Evolutionary conservation across 768 basidiomycete genomes (phyloP).

Genomic region (Auriscalpium vulgare): DNA sequence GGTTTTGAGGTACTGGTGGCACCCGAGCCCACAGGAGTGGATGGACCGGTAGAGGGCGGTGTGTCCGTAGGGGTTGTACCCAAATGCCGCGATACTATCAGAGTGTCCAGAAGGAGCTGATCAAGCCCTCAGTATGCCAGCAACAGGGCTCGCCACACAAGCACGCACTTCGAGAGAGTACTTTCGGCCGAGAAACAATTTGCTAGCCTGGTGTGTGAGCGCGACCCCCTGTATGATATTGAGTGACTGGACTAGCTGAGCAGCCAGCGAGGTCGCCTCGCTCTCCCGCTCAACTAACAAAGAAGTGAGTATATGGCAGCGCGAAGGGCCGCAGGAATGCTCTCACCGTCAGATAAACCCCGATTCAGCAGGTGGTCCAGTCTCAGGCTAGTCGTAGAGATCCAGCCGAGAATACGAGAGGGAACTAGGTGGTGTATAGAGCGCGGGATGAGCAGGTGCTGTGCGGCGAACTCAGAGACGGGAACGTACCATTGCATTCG

Average conservation of each 20-base stretch:
- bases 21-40: constrained; percentile 21
- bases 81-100: constrained; percentile 64
- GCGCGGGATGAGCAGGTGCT: background rate
- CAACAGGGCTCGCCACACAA: background rate
- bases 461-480: background rate
- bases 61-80: constrained; percentile 6
- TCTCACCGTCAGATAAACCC: constrained; percentile 33
- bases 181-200: constrained; percentile 59
- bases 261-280: constrained; percentile 41
- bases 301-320: background rate
- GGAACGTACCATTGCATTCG: constrained; percentile 67
- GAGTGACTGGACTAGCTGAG: constrained; percentile 51
- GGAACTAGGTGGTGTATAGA: constrained; percentile 41
- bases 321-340: constrained; percentile 6
- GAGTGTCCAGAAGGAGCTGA: constrained; percentile 65
- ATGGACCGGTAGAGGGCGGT: constrained; percentile 12
- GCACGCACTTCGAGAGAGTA: constrained; percentile 57
- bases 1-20: constrained; percentile 1
- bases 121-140: background rate
- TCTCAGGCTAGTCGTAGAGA: constrained; percentile 39
- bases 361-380: constrained; percentile 45
- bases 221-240: constrained; percentile 71
- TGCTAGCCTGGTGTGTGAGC: constrained; percentile 61
- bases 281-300: constrained; percentile 33
- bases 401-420: constrained; percentile 56